Base-by-base conservation (phyloP, 805 yeast species). In the Candida fluviatilis region DNA sequence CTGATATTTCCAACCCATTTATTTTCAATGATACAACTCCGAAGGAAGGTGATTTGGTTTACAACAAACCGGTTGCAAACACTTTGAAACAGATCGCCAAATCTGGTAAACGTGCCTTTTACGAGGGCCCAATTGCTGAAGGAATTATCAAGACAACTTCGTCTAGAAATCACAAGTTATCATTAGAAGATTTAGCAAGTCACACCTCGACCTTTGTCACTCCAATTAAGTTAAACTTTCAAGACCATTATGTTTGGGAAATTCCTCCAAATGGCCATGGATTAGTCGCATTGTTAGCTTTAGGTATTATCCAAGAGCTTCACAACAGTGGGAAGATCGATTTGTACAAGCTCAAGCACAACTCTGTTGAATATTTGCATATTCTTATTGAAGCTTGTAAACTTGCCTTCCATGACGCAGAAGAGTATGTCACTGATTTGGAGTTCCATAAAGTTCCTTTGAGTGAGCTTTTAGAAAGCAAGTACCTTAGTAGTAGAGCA, bases 181-280 rank as follows among this genome's bases (percentile, higher is more conserved):
- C 73, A 1, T 53, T 62, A 31, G 74, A 74, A 5, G 95, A 85
- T 52, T 64, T 85, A 34, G 57, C 58, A 13, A 45, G 51, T 15
- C 93, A 85, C 56, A 60, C 71, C 0, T 74, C 89, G 1, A 71
- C 82, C 0, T 70, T 76, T 48, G 82, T 83, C 17, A 81, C 80
- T 1, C 91, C 95, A 2, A 75, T 84, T 14, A 60, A 62, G 13
- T 57, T 75, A 38, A 70, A 73, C 24, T 69, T 78, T 39, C 62
- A 73, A 34, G 84, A 75, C 8, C 51, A 59, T 34, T 71, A 67
- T 19, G 64, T 85, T 18, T 82, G 90, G 86, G 93, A 85, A 55
- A 79, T 84, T 45, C 93, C 95, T 8, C 95, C 95, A 11, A 84
- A 80, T 57, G 87, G 91, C 3, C 87, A 85, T 38, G 95, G 95